A percentile compares a stretch with the other conserved stretches of the same genome.
Evolutionary conservation across 169 alveolate species (phyloP).

Genomic region (Perkinsus chesapeaki): DNA sequence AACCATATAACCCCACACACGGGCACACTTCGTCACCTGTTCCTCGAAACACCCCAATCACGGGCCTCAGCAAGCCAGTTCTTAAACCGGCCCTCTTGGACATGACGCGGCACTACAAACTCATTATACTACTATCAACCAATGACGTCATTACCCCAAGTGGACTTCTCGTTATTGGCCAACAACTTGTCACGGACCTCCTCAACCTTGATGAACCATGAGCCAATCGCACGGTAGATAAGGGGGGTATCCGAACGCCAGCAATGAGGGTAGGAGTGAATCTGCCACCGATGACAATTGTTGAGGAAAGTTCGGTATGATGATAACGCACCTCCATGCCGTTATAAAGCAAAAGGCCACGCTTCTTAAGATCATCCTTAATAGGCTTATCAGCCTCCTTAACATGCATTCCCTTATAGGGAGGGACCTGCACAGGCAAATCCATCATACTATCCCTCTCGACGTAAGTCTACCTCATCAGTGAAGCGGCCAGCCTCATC

Average conservation of each 20-base stretch:
- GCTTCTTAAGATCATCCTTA: conserved; percentile 62
- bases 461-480: conserved; percentile 16
- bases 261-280: conserved; percentile 96
- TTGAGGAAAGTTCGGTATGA: too few relatives aligned
- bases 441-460: too few relatives aligned
- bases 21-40: conserved; percentile 22
- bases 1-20: not conserved
- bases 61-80: conserved; percentile 98
- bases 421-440: conserved; percentile 69
- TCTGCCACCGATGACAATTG: too few relatives aligned
- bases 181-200: conserved; percentile 80
- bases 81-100: conserved; percentile 93
- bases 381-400: conserved; percentile 93
- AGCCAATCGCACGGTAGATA: conserved; percentile 92
- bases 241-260: conserved; percentile 99
- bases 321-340: conserved; percentile 41
- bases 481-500: conserved; percentile 24
- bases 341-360: conserved; percentile 63
- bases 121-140: not conserved
- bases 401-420: conserved; percentile 71
- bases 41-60: conserved; percentile 99
- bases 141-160: conserved; percentile 56
- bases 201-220: conserved; percentile 97
- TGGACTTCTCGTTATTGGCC: conserved; percentile 71
- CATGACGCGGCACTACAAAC: conserved; percentile 82